These are phyloP conservation scores for Blastomyces parvus DNA, from an alignment of 2,329 filamentous ascomycete species.

Conservation along the genomic window DNA sequence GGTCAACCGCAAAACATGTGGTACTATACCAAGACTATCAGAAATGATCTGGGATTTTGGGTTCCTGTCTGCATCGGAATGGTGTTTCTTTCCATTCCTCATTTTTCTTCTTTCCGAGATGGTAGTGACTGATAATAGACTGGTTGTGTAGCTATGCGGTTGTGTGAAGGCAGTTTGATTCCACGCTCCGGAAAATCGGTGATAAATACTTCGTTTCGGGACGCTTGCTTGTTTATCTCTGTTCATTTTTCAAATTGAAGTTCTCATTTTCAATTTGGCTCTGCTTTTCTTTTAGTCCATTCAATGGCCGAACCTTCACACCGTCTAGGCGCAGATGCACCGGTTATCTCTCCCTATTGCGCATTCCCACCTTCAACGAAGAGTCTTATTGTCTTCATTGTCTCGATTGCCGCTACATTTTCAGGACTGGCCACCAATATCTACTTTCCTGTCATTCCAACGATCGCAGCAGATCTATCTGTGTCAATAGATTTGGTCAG, in stretches of 20 bases:
- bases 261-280: not conserved
- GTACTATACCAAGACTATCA: not conserved
- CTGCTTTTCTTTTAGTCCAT: not conserved
- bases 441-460: constrained; percentile 39
- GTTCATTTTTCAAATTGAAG: not conserved
- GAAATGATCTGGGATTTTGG: not conserved
- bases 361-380: not conserved
- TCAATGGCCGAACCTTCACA: not conserved
- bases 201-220: not conserved
- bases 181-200: not conserved
- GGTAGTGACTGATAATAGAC: not conserved
- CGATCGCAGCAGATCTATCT: constrained; percentile 33
- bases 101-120: not conserved
- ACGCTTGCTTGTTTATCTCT: not conserved
- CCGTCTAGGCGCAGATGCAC: too few species aligned
- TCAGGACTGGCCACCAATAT: constrained; percentile 39
- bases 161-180: not conserved
- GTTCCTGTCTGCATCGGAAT: not conserved
- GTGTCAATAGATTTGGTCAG: constrained; percentile 34
- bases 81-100: not conserved
- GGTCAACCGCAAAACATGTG: not conserved
- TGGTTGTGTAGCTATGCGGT: not conserved
- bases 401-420: constrained; percentile 15
- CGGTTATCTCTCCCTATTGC: not conserved
- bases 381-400: not conserved